A percentile compares a stretch with the other conserved stretches of the same genome.
These are phyloP conservation scores for Decorospora gaudefroyi DNA, from an alignment of 2,329 filamentous ascomycete species.

Conservation along the genomic window DNA sequence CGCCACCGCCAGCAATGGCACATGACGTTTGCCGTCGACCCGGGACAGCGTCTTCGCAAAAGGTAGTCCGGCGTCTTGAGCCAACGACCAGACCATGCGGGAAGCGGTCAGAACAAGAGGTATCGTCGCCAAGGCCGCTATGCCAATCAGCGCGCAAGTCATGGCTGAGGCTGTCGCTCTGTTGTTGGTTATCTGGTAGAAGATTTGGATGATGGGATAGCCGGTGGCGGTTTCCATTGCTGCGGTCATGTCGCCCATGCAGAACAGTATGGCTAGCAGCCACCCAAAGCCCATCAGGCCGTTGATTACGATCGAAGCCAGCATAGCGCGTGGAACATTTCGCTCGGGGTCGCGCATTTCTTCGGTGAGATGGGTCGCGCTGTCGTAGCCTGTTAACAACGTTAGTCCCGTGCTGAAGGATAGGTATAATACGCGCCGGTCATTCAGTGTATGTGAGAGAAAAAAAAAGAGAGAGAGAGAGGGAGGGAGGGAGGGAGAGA, in stretches of 20 bases:
- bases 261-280: slow-evolving; percentile 48
- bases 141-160: slow-evolving; percentile 28
- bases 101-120: slow-evolving; percentile 26
- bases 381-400: slow-evolving; percentile 2
- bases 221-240: slow-evolving; percentile 37
- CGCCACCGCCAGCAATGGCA: slow-evolving; percentile 22
- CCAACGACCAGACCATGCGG: slow-evolving; percentile 35
- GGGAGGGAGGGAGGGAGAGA: too few species aligned
- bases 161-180: slow-evolving; percentile 19
- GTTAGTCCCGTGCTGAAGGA: neutral
- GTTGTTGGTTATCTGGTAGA: slow-evolving; percentile 14
- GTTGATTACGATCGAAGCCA: slow-evolving; percentile 34
- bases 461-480: too few species aligned
- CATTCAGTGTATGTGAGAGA: too few species aligned
- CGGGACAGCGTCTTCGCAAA: slow-evolving; percentile 15
- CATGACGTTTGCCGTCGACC: slow-evolving; percentile 22
- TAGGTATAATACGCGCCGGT: neutral
- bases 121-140: slow-evolving; percentile 13
- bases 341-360: slow-evolving; percentile 4
- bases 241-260: slow-evolving; percentile 35
- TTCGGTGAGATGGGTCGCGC: slow-evolving; percentile 8
- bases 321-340: slow-evolving; percentile 7
- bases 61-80: slow-evolving; percentile 43
- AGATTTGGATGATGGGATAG: slow-evolving; percentile 47
- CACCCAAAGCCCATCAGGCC: slow-evolving; percentile 38